Evolutionary conservation across 768 basidiomycete genomes (phyloP), one percentile per base, ranked within the genome.

Genomic region (Russula olivacea): DNA sequence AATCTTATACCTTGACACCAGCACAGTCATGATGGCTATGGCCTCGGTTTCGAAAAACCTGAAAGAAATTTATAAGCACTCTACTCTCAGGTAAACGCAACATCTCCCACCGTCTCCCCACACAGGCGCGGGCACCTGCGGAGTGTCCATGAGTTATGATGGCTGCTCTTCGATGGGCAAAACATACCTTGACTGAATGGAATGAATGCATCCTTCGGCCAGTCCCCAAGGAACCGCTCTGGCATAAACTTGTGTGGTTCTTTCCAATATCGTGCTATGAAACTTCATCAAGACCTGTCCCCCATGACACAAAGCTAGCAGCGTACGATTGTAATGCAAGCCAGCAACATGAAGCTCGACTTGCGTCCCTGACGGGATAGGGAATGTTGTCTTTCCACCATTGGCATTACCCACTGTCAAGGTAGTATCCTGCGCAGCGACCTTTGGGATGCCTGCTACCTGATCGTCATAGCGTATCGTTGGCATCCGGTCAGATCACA

Each of bases 211-310:
- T 75, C 73, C 56, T 66, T 66, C 11, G 72, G 66, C 68, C 71
- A 76, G 54, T 71, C 71, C 25, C 68, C 68, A 2, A 75, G 58
- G 65, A 76, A 76, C 38, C 76, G 68, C 36, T 71, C 70, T 8
- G 76, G 76, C 12, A 74, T 76, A 70, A 83, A 85, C 10, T 66
- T 66, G 32, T 79, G 63, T 4, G 83, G 82, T 45, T 83, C 76
- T 49, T 79, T 71, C 83, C 83, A 85, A 68, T 83, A 83, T 32
- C 77, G 76, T 21, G 83, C 83, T 83, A 63, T 19, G 36, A 21
- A 10, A 50, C 34, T 36, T 7, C 19, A 14, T 61, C 19, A 45
- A 23, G 38, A 34, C 28, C 2, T 25, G 19, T n/a, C 4, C 17
- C 28, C 9, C 21, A 6, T 21, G 4, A 47, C 11, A 47, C 4